Conservation (phyloP, 208 protist genomes). For the Wallacemonas rigidus region DNA sequence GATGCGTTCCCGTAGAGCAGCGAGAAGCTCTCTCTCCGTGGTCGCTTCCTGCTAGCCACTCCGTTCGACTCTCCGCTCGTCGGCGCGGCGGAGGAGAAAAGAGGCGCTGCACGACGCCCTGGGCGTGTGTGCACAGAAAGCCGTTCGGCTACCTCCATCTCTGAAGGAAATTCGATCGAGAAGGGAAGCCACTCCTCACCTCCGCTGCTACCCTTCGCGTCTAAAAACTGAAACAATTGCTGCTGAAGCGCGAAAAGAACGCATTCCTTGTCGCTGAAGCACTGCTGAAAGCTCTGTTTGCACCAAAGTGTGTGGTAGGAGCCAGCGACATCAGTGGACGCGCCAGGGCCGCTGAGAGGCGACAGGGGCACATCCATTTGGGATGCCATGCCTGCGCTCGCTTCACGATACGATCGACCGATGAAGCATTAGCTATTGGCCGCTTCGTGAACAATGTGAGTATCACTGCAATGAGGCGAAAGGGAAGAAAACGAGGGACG, state of each 20-base stretch:
- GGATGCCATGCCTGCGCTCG: too few species aligned
- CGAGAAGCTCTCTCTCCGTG: slow-evolving; percentile 42
- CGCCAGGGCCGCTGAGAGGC: too few species aligned
- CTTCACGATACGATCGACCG: too few species aligned
- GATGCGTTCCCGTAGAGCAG: slow-evolving; percentile 63
- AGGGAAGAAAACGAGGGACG: too few species aligned
- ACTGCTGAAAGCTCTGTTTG: slow-evolving; percentile 65
- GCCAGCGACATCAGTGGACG: neutral
- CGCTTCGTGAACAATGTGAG: too few species aligned
- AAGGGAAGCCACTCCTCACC: slow-evolving; percentile 63
- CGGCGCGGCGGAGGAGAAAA: neutral
- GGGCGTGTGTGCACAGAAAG: slow-evolving; percentile 38
- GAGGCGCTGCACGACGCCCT: neutral
- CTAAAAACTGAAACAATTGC: slow-evolving; percentile 83
- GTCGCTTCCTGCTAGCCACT: neutral
- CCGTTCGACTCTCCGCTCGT: neutral
- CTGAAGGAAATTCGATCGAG: slow-evolving; percentile 80
- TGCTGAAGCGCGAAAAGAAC: slow-evolving; percentile 70
- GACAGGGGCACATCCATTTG: too few species aligned
- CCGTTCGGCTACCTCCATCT: slow-evolving; percentile 40
- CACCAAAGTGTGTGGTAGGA: slow-evolving; percentile 65
- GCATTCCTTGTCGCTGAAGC: slow-evolving; percentile 46
- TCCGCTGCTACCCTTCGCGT: slow-evolving; percentile 16
- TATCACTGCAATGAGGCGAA: too few species aligned
- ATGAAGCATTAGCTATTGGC: too few species aligned